A percentile compares a stretch with the other conserved stretches of the same genome.
phyloP scores from a whole-genome alignment of 1,284 basidiomycete genomes.

The Rhodotorula sp. region DNA sequence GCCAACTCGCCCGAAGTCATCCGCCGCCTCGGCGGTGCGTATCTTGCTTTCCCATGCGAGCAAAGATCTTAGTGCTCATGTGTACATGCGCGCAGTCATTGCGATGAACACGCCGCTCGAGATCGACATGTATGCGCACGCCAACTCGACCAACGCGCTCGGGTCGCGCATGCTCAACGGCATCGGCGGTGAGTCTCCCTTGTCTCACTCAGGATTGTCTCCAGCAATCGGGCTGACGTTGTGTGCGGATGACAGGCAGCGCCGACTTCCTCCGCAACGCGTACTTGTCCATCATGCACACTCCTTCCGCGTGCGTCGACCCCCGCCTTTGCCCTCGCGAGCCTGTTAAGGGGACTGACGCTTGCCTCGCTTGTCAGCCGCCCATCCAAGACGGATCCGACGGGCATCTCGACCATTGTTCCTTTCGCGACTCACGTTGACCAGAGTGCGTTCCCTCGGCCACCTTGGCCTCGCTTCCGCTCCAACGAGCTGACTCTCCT shows the following conservation, averaged over 20 bases:
- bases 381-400: slow-evolving; percentile 1
- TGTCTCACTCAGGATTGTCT: neutral
- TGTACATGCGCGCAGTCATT: neutral
- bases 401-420: slow-evolving; percentile 52
- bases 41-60: neutral
- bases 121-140: slow-evolving; percentile 55
- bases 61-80: neutral
- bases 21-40: slow-evolving; percentile 11
- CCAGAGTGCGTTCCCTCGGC: slow-evolving; percentile 45
- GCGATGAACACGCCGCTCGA: slow-evolving; percentile 57
- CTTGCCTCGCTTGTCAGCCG: neutral
- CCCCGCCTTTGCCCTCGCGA: slow-evolving; percentile 44
- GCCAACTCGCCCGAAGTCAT: slow-evolving; percentile 57
- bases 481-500: too few species aligned
- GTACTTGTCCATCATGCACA: slow-evolving; percentile 60
- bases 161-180: slow-evolving; percentile 58
- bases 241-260: slow-evolving; percentile 41
- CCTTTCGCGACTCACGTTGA: slow-evolving; percentile 59
- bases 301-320: slow-evolving; percentile 54
- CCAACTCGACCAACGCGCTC: slow-evolving; percentile 56
- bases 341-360: slow-evolving; percentile 51
- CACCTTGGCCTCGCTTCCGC: neutral
- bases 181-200: slow-evolving; percentile 51
- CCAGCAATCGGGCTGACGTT: neutral
- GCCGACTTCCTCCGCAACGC: slow-evolving; percentile 60